Base-by-base conservation (phyloP, 2,329 filamentous ascomycete genomes). In the Fusarium robinianum region DNA sequence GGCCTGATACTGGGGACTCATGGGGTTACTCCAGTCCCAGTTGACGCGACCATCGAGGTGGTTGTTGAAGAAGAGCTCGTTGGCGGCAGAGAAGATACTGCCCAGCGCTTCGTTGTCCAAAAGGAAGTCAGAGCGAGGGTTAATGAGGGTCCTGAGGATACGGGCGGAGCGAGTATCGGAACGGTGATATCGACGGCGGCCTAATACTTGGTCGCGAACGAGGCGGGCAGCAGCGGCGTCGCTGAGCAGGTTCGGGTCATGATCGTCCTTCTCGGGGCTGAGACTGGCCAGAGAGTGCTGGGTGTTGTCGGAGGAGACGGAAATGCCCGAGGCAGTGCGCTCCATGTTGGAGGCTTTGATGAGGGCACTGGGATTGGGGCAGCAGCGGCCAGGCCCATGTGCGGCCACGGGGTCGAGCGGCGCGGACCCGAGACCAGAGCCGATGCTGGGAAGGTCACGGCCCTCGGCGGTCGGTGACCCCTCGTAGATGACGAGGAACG, bases 61-160 rank as follows among this genome's bases (percentile, higher is more conserved):
- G 17, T 78, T 76, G 39, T 71, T 68, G 64, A 85, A 85, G 67
- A 85, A 85, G 29, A 85, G 72, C 39, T 80, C 76, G 64, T 85
- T 83, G 29, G 77, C 77, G 7, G 81, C 76, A 8, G 73, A 76
- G 60, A 85, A 80, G 51, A 85, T 81, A 59, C 73, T 75, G 33
- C 74, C 70, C 2, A 85, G 70, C 4, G 79, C 78, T 10, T 73
- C 69, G 54, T 83, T 74, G 65, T 84, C 80, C 21, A 84, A 72
- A 2, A 71, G 67, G 35, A 81, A 79, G 25, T 76, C 72, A 14
- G 70, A 5, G 69, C 65, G 5, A 66, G 68, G 78, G 38, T 71
- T 74, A 58, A 85, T 81, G 35, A 84, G 73, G 17, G 75, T 74
- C 46, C 75, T 74, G 14, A 85, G 68, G 42, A 83, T 82, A 25